phyloP scores from a whole-genome alignment of 2,329 filamentous ascomycete genomes.

The Trichoderma sp. region DNA sequence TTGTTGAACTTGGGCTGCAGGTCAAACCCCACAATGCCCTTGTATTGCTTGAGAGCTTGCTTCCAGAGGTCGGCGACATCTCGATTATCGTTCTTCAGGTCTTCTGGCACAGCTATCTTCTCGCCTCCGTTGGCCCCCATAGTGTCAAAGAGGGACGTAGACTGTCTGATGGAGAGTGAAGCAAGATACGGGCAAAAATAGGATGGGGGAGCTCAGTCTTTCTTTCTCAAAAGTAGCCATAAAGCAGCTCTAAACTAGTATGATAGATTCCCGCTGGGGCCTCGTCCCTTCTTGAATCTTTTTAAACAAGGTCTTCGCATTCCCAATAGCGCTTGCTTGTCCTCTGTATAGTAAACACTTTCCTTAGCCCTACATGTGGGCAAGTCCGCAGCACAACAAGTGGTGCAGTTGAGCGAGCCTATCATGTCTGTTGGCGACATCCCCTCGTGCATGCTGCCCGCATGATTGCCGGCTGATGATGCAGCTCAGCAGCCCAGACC shows the following conservation, averaged over 20 bases:
- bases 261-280: background rate
- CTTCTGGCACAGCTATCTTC: constrained; percentile 24
- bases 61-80: constrained; percentile 41
- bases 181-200: background rate
- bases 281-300: background rate
- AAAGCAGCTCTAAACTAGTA: background rate
- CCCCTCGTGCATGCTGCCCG: background rate
- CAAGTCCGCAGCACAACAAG: background rate
- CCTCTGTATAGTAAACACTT: background rate
- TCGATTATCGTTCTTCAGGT: constrained; percentile 35
- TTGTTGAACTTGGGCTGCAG: constrained; percentile 38
- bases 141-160: background rate
- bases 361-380: background rate
- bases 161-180: background rate
- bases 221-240: background rate
- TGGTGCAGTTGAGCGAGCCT: background rate
- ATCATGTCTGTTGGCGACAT: background rate
- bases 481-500: background rate
- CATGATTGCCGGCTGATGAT: constrained; percentile 16
- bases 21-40: constrained; percentile 40
- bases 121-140: constrained; percentile 10
- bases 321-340: background rate
- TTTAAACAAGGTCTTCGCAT: background rate
- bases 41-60: constrained; percentile 39
- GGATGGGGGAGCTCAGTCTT: background rate